Evolutionary conservation across 345 rosid species (phyloP).

Genomic region (Eucalyptus pauciflora): DNA sequence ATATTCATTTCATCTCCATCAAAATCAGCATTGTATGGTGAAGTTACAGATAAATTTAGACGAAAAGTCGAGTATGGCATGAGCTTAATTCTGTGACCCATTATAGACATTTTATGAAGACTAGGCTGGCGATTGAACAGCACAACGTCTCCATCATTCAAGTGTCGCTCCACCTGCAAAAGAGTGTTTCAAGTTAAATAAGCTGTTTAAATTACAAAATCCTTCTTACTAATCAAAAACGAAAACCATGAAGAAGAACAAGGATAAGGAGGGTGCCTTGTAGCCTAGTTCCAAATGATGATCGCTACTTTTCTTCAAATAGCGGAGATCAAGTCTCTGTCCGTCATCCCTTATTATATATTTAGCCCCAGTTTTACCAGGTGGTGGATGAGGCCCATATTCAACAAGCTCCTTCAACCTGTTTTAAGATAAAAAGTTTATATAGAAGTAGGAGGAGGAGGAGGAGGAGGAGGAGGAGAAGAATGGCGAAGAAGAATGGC

Average conservation of each 20-base stretch:
- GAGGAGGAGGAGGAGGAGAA: background rate
- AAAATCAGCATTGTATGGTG: conserved; percentile 99
- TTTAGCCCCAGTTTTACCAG: conserved; percentile 95
- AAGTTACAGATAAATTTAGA: conserved; percentile 83
- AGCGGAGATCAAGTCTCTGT: conserved; percentile 95
- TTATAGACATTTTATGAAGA: conserved; percentile 96
- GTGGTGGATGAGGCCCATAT: conserved; percentile 96
- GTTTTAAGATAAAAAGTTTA: background rate
- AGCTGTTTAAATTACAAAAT: background rate
- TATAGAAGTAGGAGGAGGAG: background rate
- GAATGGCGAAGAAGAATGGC: background rate
- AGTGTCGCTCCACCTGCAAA: conserved; percentile 90
- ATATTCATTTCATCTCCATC: conserved; percentile 99
- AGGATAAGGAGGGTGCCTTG: conserved; percentile 28
- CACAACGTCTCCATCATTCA: conserved; percentile 82
- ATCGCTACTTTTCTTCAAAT: conserved; percentile 95
- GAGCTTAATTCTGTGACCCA: conserved; percentile 94
- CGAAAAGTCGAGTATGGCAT: conserved; percentile 97
- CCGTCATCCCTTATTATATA: conserved; percentile 98
- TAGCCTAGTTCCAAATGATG: conserved; percentile 97
- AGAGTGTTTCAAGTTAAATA: background rate
- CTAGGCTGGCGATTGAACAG: conserved; percentile 97
- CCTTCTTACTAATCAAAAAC: background rate
- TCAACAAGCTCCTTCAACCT: conserved; percentile 95
- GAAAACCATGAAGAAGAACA: background rate